A percentile compares a stretch with the other conserved stretches of the same genome.
Evolutionary conservation across 371 early-diverging fungal genomes (phyloP).

Genomic region (Apophysomyces elegans): DNA sequence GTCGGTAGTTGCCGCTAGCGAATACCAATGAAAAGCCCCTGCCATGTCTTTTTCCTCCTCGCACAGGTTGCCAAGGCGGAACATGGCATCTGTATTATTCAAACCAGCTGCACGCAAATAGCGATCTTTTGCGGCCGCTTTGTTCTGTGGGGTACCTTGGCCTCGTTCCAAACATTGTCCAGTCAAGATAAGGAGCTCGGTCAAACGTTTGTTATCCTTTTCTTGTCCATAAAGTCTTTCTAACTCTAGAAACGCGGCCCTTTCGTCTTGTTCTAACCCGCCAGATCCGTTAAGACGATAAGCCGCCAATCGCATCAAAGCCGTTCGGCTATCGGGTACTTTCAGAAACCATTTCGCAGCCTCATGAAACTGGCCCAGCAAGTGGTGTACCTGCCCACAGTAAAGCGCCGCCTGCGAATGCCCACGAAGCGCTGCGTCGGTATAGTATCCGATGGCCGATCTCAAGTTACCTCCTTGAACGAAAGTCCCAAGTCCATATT

Average conservation of each 20-base stretch:
- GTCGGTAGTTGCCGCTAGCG: constrained; percentile 34
- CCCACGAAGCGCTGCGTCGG: constrained; percentile 16
- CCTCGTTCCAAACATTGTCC: constrained; percentile 31
- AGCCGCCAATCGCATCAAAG: constrained; percentile 20
- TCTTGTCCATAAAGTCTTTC: background rate
- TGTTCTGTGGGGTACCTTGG: constrained; percentile 31
- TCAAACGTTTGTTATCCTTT: constrained; percentile 4
- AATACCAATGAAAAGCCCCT: constrained; percentile 34
- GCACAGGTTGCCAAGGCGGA: constrained; percentile 16
- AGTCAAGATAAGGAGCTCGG: constrained; percentile 17
- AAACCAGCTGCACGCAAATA: constrained; percentile 10
- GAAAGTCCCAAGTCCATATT: constrained; percentile 14
- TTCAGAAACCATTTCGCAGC: constrained; percentile 23
- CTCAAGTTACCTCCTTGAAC: background rate
- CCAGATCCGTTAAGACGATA: constrained; percentile 26
- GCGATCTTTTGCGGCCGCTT: constrained; percentile 21
- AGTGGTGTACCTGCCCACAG: constrained; percentile 20
- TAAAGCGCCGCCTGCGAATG: constrained; percentile 21
- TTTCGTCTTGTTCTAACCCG: constrained; percentile 19
- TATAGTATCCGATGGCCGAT: constrained; percentile 16
- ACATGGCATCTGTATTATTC: constrained; percentile 22
- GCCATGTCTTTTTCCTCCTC: constrained; percentile 11
- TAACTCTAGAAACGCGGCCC: constrained; percentile 12
- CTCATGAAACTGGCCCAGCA: constrained; percentile 16
- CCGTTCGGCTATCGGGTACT: constrained; percentile 13